Evolutionary conservation across 805 yeast species (phyloP).

Genomic region (Maudiozyma saulgeensis): DNA sequence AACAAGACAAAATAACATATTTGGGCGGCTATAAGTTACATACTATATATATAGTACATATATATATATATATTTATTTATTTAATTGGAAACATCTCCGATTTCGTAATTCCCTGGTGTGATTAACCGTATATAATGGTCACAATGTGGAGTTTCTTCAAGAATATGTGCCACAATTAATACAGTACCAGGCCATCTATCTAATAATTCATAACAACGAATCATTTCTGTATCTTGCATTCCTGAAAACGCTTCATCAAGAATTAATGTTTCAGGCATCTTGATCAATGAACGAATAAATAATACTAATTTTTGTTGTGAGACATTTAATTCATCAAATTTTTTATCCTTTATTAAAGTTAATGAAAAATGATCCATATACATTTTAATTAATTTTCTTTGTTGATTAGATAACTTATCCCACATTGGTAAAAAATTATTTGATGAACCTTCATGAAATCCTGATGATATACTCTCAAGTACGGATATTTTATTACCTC

Average conservation of each 20-base stretch:
- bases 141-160: conserved; percentile 69
- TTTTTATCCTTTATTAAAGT: conserved; percentile 27
- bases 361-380: conserved; percentile 40
- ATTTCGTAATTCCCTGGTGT: conserved; percentile 32
- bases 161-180: conserved; percentile 72
- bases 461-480: conserved; percentile 63
- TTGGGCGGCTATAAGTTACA: too few relatives aligned
- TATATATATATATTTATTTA: too few relatives aligned
- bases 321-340: conserved; percentile 50
- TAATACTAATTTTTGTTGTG: conserved; percentile 69
- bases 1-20: too few relatives aligned
- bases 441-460: conserved; percentile 45
- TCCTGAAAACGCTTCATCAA: conserved; percentile 90
- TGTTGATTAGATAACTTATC: conserved; percentile 25
- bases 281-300: conserved; percentile 72
- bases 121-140: conserved; percentile 32
- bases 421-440: conserved; percentile 43
- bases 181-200: conserved; percentile 58
- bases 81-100: conserved; percentile 5
- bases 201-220: conserved; percentile 43
- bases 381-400: conserved; percentile 33
- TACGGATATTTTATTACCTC: conserved; percentile 35
- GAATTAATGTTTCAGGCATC: conserved; percentile 64
- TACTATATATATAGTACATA: too few relatives aligned
- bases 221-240: conserved; percentile 60